These are phyloP conservation scores for Camellia oleifera DNA, from an alignment of 179 eudicot genomes.

Conservation along the genomic window DNA sequence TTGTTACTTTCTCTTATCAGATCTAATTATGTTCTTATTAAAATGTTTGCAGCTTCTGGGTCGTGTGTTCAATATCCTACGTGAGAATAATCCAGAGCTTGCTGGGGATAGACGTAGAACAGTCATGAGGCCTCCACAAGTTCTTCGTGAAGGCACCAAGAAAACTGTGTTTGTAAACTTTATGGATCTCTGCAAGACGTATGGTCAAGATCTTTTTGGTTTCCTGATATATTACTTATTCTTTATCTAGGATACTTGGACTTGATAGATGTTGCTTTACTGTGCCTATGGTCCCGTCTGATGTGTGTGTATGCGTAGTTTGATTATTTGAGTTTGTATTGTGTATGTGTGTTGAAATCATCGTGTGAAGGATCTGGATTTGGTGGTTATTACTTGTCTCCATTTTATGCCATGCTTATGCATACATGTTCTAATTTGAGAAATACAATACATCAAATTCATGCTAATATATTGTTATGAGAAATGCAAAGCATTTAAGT, in stretches of 20 bases:
- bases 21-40: background rate
- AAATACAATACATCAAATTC: background rate
- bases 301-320: background rate
- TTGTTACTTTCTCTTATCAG: no score
- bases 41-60: conserved; percentile 61
- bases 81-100: conserved; percentile 92
- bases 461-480: background rate
- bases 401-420: no score
- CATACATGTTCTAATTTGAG: no score
- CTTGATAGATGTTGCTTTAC: background rate
- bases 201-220: conserved; percentile 15
- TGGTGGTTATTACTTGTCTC: no score
- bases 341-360: background rate
- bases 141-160: conserved; percentile 93
- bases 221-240: background rate
- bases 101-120: conserved; percentile 93
- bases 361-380: no score
- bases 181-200: conserved; percentile 88
- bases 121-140: conserved; percentile 96
- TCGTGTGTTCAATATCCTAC: conserved; percentile 78
- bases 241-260: background rate
- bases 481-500: background rate
- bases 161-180: conserved; percentile 91
- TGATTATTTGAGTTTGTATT: background rate
- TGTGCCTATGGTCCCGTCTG: background rate